These are phyloP conservation scores for Leucosporidium creatinivorum DNA, from an alignment of 768 basidiomycete genomes.

Conservation along the genomic window DNA sequence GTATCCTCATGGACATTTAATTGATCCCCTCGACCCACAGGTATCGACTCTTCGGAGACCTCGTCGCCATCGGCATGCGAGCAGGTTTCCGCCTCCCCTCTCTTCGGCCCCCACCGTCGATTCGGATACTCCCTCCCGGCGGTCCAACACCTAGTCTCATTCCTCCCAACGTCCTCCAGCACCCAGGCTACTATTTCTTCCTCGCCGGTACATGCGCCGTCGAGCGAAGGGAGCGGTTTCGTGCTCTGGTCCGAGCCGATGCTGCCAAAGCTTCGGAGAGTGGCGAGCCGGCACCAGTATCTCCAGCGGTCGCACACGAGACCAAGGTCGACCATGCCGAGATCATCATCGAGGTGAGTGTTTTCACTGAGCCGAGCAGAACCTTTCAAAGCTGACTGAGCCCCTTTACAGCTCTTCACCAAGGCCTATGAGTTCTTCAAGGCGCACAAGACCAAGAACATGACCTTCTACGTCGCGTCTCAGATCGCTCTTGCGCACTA, in stretches of 20 bases:
- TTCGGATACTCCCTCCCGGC: constrained; percentile 11
- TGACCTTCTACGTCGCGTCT: constrained; percentile 84
- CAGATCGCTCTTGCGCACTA: constrained; percentile 83
- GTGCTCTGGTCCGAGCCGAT: constrained; percentile 43
- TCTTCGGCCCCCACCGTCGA: constrained; percentile 31
- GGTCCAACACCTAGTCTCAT: constrained; percentile 49
- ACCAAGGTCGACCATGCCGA: constrained; percentile 83
- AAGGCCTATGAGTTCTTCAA: constrained; percentile 93
- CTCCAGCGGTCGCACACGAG: constrained; percentile 78
- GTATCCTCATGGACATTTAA: no score
- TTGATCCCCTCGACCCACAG: constrained; percentile 44
- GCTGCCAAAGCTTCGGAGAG: background rate
- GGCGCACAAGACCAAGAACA: constrained; percentile 54
- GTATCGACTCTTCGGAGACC: constrained; percentile 80
- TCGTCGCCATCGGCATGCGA: constrained; percentile 66
- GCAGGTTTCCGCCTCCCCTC: constrained; percentile 38
- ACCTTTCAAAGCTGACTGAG: background rate
- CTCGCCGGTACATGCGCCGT: constrained; percentile 82
- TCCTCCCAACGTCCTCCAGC: constrained; percentile 74
- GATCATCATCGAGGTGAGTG: constrained; percentile 67
- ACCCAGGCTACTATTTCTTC: constrained; percentile 88
- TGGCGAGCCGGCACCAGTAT: constrained; percentile 37
- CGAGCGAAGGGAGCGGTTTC: constrained; percentile 60
- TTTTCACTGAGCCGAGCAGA: background rate
- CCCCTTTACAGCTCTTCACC: constrained; percentile 63